phyloP scores from a whole-genome alignment of 2,329 filamentous ascomycete genomes.

The Thelonectria olida region DNA sequence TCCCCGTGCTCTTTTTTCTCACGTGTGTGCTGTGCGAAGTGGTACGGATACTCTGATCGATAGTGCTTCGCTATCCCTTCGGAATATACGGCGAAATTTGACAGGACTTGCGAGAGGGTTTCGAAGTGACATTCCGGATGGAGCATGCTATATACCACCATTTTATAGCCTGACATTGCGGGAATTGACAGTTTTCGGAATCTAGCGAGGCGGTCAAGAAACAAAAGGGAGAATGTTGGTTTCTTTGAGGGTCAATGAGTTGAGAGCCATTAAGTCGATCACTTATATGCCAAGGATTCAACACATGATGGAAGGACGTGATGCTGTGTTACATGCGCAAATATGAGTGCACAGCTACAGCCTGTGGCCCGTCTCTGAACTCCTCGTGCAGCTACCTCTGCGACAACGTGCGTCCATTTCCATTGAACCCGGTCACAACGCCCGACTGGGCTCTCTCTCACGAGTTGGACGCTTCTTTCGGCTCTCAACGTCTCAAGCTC shows the following conservation, averaged over 20 bases:
- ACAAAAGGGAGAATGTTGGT: background rate
- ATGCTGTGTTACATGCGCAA: background rate
- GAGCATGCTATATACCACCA: slow-evolving; percentile 3
- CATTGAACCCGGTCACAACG: background rate
- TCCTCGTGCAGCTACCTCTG: slow-evolving; percentile 5
- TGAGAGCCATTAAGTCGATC: no score
- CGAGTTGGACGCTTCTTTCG: background rate
- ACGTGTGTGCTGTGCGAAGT: background rate
- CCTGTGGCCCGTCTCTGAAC: background rate
- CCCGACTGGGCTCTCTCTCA: slow-evolving; percentile 1
- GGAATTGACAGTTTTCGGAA: background rate
- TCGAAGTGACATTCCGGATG: slow-evolving; percentile 6
- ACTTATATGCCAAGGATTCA: background rate
- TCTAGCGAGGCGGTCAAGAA: slow-evolving; percentile 2
- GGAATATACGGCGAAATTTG: background rate
- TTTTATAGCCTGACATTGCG: background rate
- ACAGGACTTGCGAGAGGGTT: background rate
- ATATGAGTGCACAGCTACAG: background rate
- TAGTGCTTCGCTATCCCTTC: background rate
- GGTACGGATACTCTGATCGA: background rate
- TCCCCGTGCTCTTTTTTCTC: background rate
- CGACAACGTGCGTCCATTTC: background rate
- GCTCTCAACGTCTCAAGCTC: background rate
- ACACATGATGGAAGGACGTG: background rate
- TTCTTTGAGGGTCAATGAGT: background rate